phyloP scores from a whole-genome alignment of 2,329 filamentous ascomycete species.

The Cadophora sp. region DNA sequence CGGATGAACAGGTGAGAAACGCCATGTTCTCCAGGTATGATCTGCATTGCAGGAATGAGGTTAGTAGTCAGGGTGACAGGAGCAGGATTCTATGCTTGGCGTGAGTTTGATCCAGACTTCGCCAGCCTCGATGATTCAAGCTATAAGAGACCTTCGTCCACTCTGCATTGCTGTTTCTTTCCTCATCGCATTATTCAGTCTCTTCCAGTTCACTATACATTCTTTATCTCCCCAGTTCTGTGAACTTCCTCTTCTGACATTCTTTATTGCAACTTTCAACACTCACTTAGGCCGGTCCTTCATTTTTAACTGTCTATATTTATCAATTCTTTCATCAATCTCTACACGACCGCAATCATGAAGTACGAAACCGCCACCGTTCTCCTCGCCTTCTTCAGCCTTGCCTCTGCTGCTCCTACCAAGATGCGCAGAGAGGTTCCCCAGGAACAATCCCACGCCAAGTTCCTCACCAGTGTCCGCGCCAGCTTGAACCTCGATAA shows the following conservation, averaged over 20 bases:
- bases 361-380: constrained; percentile 44
- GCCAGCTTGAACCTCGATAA: constrained; percentile 55
- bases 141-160: constrained; percentile 35
- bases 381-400: constrained; percentile 42
- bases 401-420: constrained; percentile 44
- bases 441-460: constrained; percentile 62
- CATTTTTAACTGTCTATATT: constrained; percentile 31
- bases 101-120: constrained; percentile 34
- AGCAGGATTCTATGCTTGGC: constrained; percentile 26
- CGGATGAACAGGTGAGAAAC: constrained; percentile 31
- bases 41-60: constrained; percentile 31
- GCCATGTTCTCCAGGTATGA: constrained; percentile 37
- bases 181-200: constrained; percentile 40
- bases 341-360: constrained; percentile 41
- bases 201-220: constrained; percentile 41
- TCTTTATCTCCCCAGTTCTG: constrained; percentile 44
- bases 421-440: constrained; percentile 56
- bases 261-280: constrained; percentile 39
- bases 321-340: constrained; percentile 21
- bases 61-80: constrained; percentile 31
- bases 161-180: constrained; percentile 28
- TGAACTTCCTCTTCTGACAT: constrained; percentile 44
- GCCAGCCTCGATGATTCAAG: constrained; percentile 28
- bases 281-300: constrained; percentile 43
- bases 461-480: constrained; percentile 54